Evolutionary conservation across 257 asterid species (phyloP).

Genomic region (Nicotiana tabacum): DNA sequence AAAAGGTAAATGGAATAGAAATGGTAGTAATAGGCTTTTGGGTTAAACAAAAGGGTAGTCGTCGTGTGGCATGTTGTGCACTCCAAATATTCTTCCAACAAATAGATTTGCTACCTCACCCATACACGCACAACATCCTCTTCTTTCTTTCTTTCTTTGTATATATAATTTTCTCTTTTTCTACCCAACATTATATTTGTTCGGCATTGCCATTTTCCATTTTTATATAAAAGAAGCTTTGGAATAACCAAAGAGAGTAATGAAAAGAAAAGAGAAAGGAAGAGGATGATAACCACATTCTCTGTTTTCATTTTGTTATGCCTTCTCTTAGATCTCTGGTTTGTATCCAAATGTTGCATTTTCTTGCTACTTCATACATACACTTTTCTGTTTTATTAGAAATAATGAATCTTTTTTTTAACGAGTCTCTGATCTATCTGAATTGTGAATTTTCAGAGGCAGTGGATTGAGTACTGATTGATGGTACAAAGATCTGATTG

Average conservation of each 20-base stretch:
- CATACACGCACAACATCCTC: constrained; percentile 11
- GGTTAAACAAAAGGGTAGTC: constrained; percentile 6
- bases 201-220: constrained; percentile 37
- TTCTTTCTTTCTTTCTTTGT: constrained; percentile 16
- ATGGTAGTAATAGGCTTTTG: constrained; percentile 8
- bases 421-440: constrained; percentile 45
- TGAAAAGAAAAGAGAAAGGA: constrained; percentile 33
- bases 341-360: constrained; percentile 14
- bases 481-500: constrained; percentile 69
- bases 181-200: constrained; percentile 33
- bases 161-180: constrained; percentile 25
- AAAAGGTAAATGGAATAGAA: not conserved
- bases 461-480: constrained; percentile 40
- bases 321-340: constrained; percentile 71
- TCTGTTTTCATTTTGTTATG: constrained; percentile 50
- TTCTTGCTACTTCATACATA: constrained; percentile 18
- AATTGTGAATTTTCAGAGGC: constrained; percentile 37
- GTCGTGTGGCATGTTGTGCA: constrained; percentile 6
- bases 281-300: constrained; percentile 57
- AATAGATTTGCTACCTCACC: constrained; percentile 35
- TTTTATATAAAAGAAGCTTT: constrained; percentile 30
- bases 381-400: constrained; percentile 30
- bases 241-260: constrained; percentile 54
- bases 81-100: constrained; percentile 48
- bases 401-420: not conserved